A percentile compares a stretch with the other conserved stretches of the same genome.
These are phyloP conservation scores for Sclerotinia minor DNA, from an alignment of 2,329 filamentous ascomycete species.

Conservation along the genomic window DNA sequence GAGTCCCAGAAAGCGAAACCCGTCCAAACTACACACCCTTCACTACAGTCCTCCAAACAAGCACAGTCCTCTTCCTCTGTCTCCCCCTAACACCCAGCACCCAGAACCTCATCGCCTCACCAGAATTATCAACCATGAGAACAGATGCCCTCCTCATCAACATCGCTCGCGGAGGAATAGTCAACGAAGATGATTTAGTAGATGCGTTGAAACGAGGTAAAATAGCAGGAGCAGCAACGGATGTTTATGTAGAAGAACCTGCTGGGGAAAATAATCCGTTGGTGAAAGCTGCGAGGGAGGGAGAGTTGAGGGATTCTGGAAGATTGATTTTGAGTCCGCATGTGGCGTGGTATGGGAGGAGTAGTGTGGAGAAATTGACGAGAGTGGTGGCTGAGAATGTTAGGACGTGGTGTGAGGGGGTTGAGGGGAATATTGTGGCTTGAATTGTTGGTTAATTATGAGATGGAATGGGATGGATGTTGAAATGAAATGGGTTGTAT, in stretches of 20 bases:
- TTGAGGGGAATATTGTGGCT: slow-evolving; percentile 30
- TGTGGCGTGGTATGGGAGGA: slow-evolving; percentile 53
- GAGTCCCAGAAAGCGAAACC: slow-evolving; percentile 4
- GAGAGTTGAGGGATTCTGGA: slow-evolving; percentile 41
- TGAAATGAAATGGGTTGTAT: no score
- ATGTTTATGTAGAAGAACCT: slow-evolving; percentile 41
- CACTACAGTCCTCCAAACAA: slow-evolving; percentile 26
- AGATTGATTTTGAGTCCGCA: slow-evolving; percentile 55
- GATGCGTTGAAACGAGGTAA: slow-evolving; percentile 35
- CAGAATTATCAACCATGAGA: slow-evolving; percentile 35
- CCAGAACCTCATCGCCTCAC: slow-evolving; percentile 33
- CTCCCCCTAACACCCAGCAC: slow-evolving; percentile 35
- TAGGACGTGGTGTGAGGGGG: slow-evolving; percentile 47
- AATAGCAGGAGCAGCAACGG: slow-evolving; percentile 39
- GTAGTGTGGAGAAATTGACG: slow-evolving; percentile 49
- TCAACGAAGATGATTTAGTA: slow-evolving; percentile 40
- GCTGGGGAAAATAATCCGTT: slow-evolving; percentile 45
- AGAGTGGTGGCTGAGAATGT: slow-evolving; percentile 49
- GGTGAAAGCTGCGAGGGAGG: slow-evolving; percentile 30
- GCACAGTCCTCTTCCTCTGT: slow-evolving; percentile 34
- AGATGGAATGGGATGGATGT: neutral
- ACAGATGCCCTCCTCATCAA: slow-evolving; percentile 38
- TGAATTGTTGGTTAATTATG: neutral
- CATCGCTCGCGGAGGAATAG: slow-evolving; percentile 40
- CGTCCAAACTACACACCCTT: slow-evolving; percentile 32